A percentile compares a stretch with the other conserved stretches of the same genome.
Conservation (phyloP, 768 basidiomycete species). For the Xerocomus brunneocitrinus region DNA sequence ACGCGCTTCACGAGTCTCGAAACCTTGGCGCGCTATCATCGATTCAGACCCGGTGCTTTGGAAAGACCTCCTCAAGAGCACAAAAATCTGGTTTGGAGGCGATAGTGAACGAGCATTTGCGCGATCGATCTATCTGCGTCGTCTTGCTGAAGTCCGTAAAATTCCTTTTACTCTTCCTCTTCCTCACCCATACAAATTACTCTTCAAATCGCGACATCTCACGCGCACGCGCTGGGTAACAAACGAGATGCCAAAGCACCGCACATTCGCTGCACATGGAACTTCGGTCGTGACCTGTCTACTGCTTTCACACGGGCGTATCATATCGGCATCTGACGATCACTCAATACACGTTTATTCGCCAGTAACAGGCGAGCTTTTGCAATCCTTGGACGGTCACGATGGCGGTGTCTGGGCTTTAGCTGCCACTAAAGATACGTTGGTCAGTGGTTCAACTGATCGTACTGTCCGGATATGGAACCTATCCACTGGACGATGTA, state of each 20-base stretch:
- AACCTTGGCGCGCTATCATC: conserved; percentile 86
- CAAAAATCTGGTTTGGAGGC: conserved; percentile 86
- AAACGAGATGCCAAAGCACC: conserved; percentile 65
- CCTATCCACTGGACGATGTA: conserved; percentile 70
- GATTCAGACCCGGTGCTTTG: conserved; percentile 89
- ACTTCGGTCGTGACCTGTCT: conserved; percentile 93
- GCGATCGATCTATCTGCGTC: conserved; percentile 59
- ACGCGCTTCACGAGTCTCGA: conserved; percentile 84
- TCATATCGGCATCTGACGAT: conserved; percentile 96
- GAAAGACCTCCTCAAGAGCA: conserved; percentile 78
- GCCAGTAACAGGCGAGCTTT: conserved; percentile 72
- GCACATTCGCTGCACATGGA: conserved; percentile 85
- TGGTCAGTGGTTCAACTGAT: conserved; percentile 92
- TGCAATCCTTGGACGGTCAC: conserved; percentile 79
- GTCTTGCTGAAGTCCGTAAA: conserved; percentile 39
- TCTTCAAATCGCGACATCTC: conserved; percentile 88
- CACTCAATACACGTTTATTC: conserved; percentile 95
- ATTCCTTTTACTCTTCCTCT: conserved; percentile 54
- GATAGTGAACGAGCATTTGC: conserved; percentile 81
- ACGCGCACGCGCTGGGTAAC: conserved; percentile 78
- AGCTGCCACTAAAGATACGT: conserved; percentile 80
- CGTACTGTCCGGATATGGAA: conserved; percentile 93
- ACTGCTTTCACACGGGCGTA: conserved; percentile 89
- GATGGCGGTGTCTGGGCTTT: conserved; percentile 97
- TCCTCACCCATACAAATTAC: conserved; percentile 84